Evolutionary conservation across 2,329 filamentous ascomycete species (phyloP).

Genomic region (Penicillium glabrum): DNA sequence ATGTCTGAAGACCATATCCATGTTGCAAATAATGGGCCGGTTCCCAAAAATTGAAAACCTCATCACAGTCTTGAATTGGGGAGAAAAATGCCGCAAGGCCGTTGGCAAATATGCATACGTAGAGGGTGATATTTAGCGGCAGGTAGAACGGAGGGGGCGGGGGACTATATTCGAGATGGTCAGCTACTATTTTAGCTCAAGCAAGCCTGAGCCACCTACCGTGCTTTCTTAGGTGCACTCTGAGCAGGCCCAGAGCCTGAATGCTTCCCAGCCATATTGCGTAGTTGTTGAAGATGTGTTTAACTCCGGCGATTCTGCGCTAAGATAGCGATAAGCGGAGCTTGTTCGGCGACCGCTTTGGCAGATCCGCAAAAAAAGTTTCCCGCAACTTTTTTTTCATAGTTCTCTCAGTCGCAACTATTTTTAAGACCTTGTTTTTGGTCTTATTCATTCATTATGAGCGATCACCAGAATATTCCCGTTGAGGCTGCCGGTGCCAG

Average conservation of each 20-base stretch:
- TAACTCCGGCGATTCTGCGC: not conserved
- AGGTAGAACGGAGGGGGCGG: constrained; percentile 57
- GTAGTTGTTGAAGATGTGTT: constrained; percentile 4
- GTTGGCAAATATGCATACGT: constrained; percentile 73
- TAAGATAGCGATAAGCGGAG: constrained; percentile 29
- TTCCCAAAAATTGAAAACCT: constrained; percentile 99
- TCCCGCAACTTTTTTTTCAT: constrained; percentile 12
- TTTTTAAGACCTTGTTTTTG: not conserved
- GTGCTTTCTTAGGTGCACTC: constrained; percentile 26
- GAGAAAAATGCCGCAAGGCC: constrained; percentile 75
- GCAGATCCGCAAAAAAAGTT: constrained; percentile 32
- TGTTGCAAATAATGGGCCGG: constrained; percentile 91
- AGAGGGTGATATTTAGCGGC: constrained; percentile 75
- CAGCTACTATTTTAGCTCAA: not conserved
- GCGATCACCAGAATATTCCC: constrained; percentile 15
- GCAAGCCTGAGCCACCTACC: constrained; percentile 18
- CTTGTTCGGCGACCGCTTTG: constrained; percentile 26
- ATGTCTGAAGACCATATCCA: constrained; percentile 91
- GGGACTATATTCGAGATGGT: constrained; percentile 20
- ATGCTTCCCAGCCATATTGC: constrained; percentile 17
- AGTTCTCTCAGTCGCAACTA: constrained; percentile 1
- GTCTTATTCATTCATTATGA: constrained; percentile 23
- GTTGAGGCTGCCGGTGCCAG: constrained; percentile 7
- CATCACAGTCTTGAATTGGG: constrained; percentile 96
- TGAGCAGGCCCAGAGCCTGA: constrained; percentile 11